phyloP scores from a whole-genome alignment of 495 filamentous ascomycete genomes.

The Penicillium mononematosum region DNA sequence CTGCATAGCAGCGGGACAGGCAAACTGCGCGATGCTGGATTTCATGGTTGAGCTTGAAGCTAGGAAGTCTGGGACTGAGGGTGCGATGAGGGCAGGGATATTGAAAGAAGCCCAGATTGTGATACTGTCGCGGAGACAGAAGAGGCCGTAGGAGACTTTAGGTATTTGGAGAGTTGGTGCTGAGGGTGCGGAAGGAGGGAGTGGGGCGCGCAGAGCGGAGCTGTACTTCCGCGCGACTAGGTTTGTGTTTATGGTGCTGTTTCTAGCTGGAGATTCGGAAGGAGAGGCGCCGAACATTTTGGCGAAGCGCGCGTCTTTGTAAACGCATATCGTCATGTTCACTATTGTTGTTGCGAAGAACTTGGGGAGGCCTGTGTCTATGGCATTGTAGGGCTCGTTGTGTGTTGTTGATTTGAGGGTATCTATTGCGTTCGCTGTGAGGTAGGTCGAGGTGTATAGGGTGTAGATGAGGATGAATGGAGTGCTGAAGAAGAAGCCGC shows the following conservation, averaged over 20 bases:
- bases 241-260: conserved; percentile 1
- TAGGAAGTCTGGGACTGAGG: conserved; percentile 40
- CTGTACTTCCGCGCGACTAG: conserved; percentile 12
- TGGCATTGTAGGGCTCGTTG: conserved; percentile 53
- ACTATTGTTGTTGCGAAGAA: conserved; percentile 79
- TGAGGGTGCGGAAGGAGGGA: conserved; percentile 12
- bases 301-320: conserved; percentile 89
- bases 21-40: conserved; percentile 71
- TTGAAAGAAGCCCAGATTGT: conserved; percentile 96
- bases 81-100: conserved; percentile 72
- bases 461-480: conserved; percentile 86
- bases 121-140: conserved; percentile 79
- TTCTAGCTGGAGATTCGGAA: conserved; percentile 9
- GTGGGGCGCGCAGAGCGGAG: conserved; percentile 46
- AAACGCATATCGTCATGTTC: conserved; percentile 87
- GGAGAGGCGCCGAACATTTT: conserved; percentile 66
- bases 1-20: conserved; percentile 78
- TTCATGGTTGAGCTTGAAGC: conserved; percentile 54
- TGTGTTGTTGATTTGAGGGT: conserved; percentile 68
- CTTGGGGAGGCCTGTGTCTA: conserved; percentile 74
- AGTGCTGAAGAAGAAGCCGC: conserved; percentile 68
- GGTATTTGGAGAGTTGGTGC: conserved; percentile 38
- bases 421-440: conserved; percentile 86
- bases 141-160: conserved; percentile 66
- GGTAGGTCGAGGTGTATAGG: conserved; percentile 87